phyloP scores from a whole-genome alignment of 306 rosid species.

The Medicago lupulina region DNA sequence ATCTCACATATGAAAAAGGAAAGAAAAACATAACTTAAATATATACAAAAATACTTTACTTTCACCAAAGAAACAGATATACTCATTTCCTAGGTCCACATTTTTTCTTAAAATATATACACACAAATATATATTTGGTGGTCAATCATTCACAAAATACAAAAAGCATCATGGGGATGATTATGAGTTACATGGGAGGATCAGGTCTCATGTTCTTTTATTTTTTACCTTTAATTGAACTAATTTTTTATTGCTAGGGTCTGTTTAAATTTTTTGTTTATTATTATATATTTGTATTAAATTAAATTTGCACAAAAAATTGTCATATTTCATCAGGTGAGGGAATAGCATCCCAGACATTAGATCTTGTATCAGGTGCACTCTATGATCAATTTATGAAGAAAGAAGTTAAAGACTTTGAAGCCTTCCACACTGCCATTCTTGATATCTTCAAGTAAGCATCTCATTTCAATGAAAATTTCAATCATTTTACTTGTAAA shows the following conservation, averaged over 20 bases:
- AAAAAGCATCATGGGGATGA: conserved; percentile 56
- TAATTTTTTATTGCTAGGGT: background rate
- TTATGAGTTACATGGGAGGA: conserved; percentile 57
- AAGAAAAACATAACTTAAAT: conserved; percentile 11
- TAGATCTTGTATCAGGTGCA: conserved; percentile 32
- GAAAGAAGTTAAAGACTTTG: conserved; percentile 22
- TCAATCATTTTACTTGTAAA: conserved; percentile 5
- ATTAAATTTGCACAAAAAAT: conserved; percentile 1
- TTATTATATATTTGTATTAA: background rate
- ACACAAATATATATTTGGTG: conserved; percentile 11
- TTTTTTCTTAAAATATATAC: background rate
- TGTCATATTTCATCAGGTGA: conserved; percentile 44
- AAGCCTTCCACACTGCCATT: conserved; percentile 54
- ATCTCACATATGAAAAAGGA: conserved; percentile 34
- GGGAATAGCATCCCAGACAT: conserved; percentile 36
- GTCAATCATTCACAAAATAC: conserved; percentile 27
- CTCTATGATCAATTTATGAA: conserved; percentile 49
- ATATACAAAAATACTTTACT: conserved; percentile 65
- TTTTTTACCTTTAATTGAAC: conserved; percentile 11
- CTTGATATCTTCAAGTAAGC: conserved; percentile 71
- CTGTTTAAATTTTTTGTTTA: no score
- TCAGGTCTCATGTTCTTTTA: conserved; percentile 45
- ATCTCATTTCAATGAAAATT: conserved; percentile 2
- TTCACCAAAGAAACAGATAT: conserved; percentile 43
- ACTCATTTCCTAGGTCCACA: conserved; percentile 26